Conservation (phyloP, 306 rosid species). For the Malus sylvestris region DNA sequence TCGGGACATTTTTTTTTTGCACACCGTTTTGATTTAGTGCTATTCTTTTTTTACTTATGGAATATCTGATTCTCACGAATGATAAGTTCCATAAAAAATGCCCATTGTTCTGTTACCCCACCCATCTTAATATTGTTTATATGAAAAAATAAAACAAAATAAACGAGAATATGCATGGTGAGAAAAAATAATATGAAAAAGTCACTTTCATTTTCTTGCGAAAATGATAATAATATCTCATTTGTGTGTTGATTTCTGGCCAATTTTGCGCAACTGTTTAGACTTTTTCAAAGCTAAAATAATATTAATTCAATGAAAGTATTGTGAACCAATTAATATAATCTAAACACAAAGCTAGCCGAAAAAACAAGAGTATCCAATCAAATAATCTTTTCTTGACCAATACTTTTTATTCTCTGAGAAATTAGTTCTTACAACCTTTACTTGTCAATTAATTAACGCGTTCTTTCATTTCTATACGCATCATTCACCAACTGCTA, state of each 20-base stretch:
- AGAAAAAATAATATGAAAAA: background rate
- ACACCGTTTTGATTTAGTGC: too few relatives aligned
- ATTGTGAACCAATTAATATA: background rate
- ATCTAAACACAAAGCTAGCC: background rate
- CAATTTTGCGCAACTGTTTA: background rate
- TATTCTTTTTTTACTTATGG: too few relatives aligned
- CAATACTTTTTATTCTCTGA: background rate
- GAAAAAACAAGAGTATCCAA: background rate
- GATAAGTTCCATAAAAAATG: too few relatives aligned
- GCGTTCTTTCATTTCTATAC: slow-evolving; percentile 17
- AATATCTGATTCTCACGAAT: too few relatives aligned
- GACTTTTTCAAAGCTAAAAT: background rate
- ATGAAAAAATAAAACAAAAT: too few relatives aligned
- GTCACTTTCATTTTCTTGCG: too few relatives aligned
- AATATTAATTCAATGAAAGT: background rate
- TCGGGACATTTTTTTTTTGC: too few relatives aligned
- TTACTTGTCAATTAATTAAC: background rate
- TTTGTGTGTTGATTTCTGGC: background rate
- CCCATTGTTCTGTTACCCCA: too few relatives aligned
- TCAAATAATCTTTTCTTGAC: background rate
- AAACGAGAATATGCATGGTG: background rate
- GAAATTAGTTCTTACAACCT: background rate
- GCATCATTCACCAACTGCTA: slow-evolving; percentile 12
- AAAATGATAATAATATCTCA: background rate
- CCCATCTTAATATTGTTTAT: too few relatives aligned